Base-by-base conservation (phyloP, 768 basidiomycete species). In the Amanita rubescens region DNA sequence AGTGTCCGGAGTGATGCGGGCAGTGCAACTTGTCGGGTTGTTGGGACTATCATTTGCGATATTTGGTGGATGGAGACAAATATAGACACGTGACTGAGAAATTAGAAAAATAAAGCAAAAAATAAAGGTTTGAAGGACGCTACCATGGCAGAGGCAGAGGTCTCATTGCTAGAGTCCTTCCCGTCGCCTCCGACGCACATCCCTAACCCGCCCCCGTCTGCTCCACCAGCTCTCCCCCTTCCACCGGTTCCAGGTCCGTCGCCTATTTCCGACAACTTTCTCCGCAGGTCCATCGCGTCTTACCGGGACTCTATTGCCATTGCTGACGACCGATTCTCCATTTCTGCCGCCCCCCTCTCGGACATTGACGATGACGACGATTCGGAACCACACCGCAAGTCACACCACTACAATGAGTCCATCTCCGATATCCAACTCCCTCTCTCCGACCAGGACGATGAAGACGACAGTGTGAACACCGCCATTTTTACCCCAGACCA, bases 171-270 rank as follows among this genome's bases (percentile, higher is more conserved):
- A 50, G 69, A 74, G 55, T 63, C 71, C 2, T 75, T 76, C 53
- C 75, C 75, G 2, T 59, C 55, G 1, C 73, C 74, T 14, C 75
- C 76, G 0, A 68, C 73, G 0, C 70, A 72, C 57, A 74, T 75
- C 46, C 73, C 74, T 1, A 38, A 25, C 39, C 35, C 39, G 32
- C 62, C 49, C 19, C 69, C 72, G 10, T 60, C 59, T 1, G 70
- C 66, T 2, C 73, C 66, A 2, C 67, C 69, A 45, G 66, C 65
- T 45, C 67, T 64, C 24, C 67, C 57, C 51, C 63, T 87, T 3
- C 85, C 86, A 0, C 83, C 86, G 3, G 59, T 87, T 1, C 86
- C 86, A 0, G 83, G 80, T 2, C 80, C 80, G 0, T 81, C 81
- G 1, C 72, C 79, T 17, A 71, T 82, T 22, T 73, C 81, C 2